Conservation (phyloP, 73 alveolate genomes). For the Durusdinium trenchii region DNA sequence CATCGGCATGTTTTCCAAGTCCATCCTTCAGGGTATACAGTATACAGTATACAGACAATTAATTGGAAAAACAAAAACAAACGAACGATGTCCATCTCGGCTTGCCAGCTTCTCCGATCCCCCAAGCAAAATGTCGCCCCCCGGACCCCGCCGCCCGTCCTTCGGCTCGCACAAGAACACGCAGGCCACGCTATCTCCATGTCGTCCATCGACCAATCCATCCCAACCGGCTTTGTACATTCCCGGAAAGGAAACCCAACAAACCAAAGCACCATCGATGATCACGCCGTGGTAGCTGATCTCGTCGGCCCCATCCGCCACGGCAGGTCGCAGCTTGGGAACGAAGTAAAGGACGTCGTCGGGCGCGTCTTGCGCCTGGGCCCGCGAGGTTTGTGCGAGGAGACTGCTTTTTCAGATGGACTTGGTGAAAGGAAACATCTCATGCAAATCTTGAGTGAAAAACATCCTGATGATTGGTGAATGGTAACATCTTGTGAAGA, state of each 20-base stretch:
- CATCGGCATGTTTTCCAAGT: background rate
- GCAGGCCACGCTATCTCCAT: slow-evolving; percentile 15
- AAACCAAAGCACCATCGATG: background rate
- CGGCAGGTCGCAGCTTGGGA: background rate
- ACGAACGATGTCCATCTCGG: too few relatives aligned
- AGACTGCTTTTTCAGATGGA: too few relatives aligned
- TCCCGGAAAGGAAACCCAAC: slow-evolving; percentile 38
- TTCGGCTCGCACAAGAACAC: background rate
- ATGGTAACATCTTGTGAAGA: too few relatives aligned
- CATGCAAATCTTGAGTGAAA: too few relatives aligned
- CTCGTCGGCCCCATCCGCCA: background rate
- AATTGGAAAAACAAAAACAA: too few relatives aligned
- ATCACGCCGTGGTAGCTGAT: background rate
- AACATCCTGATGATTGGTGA: too few relatives aligned
- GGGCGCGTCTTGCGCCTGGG: too few relatives aligned
- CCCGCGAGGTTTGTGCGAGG: too few relatives aligned
- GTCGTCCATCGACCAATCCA: background rate
- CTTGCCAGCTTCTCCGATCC: too few relatives aligned
- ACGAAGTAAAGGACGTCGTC: background rate
- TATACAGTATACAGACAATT: too few relatives aligned
- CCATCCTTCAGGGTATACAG: too few relatives aligned
- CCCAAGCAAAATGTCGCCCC: background rate
- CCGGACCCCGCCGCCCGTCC: background rate
- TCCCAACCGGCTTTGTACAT: slow-evolving; percentile 8
- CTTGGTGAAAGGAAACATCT: too few relatives aligned